phyloP scores from a whole-genome alignment of 768 basidiomycete genomes.

The Boletus edulis region DNA sequence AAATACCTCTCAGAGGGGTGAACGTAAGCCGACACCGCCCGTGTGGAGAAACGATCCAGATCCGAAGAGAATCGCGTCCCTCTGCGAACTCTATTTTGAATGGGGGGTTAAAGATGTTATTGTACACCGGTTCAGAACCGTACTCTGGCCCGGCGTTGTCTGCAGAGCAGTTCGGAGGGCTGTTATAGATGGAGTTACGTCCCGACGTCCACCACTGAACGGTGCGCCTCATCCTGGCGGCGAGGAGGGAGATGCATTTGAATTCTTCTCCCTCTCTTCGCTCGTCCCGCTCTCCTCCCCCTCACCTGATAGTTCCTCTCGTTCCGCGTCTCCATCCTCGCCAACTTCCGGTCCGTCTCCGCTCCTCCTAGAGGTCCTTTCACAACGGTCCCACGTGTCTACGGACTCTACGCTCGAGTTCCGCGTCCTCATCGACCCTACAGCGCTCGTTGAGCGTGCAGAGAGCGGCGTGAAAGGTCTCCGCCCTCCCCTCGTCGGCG shows the following conservation, averaged over 20 bases:
- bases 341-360: constrained; percentile 28
- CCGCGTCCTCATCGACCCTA: constrained; percentile 72
- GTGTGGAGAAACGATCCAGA: constrained; percentile 62
- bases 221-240: background rate
- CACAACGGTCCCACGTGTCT: constrained; percentile 60
- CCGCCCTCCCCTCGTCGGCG: constrained; percentile 44
- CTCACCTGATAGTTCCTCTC: constrained; percentile 1
- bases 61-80: constrained; percentile 65
- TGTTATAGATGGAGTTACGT: constrained; percentile 47
- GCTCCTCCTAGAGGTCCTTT: constrained; percentile 66
- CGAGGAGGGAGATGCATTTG: constrained; percentile 2
- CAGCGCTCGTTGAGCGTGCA: constrained; percentile 59
- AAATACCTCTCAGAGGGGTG: constrained; percentile 39
- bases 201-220: background rate
- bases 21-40: constrained; percentile 32
- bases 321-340: constrained; percentile 1
- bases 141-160: constrained; percentile 76
- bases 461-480: constrained; percentile 66
- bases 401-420: constrained; percentile 77
- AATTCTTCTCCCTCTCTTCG: constrained; percentile 15
- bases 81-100: constrained; percentile 88
- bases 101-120: constrained; percentile 88
- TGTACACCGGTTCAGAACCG: constrained; percentile 77
- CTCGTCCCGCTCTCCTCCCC: constrained; percentile 12
- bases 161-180: constrained; percentile 69